Base-by-base conservation (phyloP, 208 protist genomes). In the Strigomonas oncopelti region DNA sequence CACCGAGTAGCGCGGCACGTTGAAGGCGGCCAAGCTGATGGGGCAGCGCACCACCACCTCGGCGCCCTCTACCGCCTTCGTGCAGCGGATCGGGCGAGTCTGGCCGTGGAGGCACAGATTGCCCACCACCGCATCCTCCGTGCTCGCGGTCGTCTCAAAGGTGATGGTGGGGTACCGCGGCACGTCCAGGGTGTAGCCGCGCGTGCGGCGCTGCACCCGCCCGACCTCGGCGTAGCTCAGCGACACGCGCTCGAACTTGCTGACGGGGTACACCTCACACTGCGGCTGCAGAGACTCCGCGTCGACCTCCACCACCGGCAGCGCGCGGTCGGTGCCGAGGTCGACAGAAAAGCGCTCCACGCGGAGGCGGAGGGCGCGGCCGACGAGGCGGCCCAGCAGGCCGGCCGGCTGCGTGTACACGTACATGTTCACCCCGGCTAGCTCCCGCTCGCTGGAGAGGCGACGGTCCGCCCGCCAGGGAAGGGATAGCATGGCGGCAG, bases 31-130 rank as follows among this genome's bases (percentile, higher is more conserved):
- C 46, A 91, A 63, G 61, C 80, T 73, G 48, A 96, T 74, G 2
- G 88, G 88, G 68, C 90, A 96, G 36, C 77, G 81, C 61, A 96
- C 86, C 7, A 92, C 71, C 53, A 96, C 69, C 68, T 92, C 85
- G 32, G 79, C 71, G n/a, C 79, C 85, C 46, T 91, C 85, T 0
- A 91, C 56, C 48, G 56, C 51, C 67, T 93, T 93, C 20, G 46
- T 71, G 67, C 91, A 96, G 31, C 56, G 57, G 32, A 96, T 72
- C 25, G 60, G 2, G 52, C 86, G 79, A 24, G 64, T 81, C 58
- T 80, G 80, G 0, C 91, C 91, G 55, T 71, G 84, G 53, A 96
- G 65, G 29, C 69, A 61, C 36, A 96, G 79, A 22, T 63, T 74
- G 24, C 91, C 91, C 18, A 46, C 38, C 36, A 96, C 63, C 16